Evolutionary conservation across 2,329 filamentous ascomycete genomes (phyloP), one percentile per base, ranked within the genome.

Genomic region (Rutstroemia sp.): DNA sequence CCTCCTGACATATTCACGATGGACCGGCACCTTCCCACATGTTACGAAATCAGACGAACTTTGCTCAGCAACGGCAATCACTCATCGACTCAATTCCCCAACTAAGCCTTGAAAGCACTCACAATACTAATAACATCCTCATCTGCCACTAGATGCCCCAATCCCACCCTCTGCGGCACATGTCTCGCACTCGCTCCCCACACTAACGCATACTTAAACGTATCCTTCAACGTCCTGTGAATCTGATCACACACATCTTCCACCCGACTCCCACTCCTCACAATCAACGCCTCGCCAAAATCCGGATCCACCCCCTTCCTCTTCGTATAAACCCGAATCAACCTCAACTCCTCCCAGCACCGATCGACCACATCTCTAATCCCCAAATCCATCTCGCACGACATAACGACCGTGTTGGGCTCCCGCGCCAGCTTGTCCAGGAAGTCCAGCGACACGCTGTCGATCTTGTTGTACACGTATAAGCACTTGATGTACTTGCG

Each of bases 391-490:
- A 96, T 80, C 76, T 99, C 95, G 72, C 95, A 99, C 68, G 85
- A 90, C 94, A 99, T 99, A 69, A 99, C 92, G 25, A 88, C 90
- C 0, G 95, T 97, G 71, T 97, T 79, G 3, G 91, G 89, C 74
- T 99, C 95, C 59, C 91, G 86, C 5, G 95, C 94, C 21, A 99
- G 79, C 70, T 87, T 84, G 76, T 99, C 89, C 48, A 99, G 82
- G 73, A 95, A 95, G 70, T 96, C 91, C 63, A 99, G 82, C 44
- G 88, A 92, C 59, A 99, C 89, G 71, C 84, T 87, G 75, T 99
- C 94, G 75, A 99, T 95, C 76, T 99, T 99, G 86, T 99, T 99
- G 84, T 99, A 99, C 34, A 97, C 92, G 74, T 99, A 99, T 34
- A 99, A 80, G 69, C 89, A 86, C 71, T 66, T 83, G 77, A 99